Conservation (phyloP, 2,329 filamentous ascomycete species). For the Aspergillus sergii region DNA sequence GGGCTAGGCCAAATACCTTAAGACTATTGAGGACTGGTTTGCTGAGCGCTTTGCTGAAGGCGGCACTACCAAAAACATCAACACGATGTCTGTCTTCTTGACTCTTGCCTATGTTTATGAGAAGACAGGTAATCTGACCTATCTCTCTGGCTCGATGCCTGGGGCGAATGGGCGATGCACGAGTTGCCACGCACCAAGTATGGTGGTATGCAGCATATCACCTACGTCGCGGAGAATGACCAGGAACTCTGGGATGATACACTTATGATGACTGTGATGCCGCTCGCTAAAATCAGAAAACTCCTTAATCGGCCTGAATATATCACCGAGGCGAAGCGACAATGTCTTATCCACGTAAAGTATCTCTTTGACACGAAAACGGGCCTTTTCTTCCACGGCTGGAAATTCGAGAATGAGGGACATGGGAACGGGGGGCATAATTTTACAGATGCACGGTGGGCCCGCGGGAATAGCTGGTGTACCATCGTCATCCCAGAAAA, state of each 20-base stretch:
- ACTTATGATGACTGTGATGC: slow-evolving; percentile 84
- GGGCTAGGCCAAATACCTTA: slow-evolving; percentile 60
- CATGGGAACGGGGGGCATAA: slow-evolving; percentile 60
- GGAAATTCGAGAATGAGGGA: slow-evolving; percentile 71
- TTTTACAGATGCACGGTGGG: slow-evolving; percentile 59
- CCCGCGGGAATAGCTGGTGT: slow-evolving; percentile 65
- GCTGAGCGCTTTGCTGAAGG: slow-evolving; percentile 67
- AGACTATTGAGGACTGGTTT: slow-evolving; percentile 76
- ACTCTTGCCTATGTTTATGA: slow-evolving; percentile 79
- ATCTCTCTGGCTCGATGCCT: slow-evolving; percentile 77
- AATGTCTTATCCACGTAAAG: slow-evolving; percentile 76
- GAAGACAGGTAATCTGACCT: slow-evolving; percentile 67
- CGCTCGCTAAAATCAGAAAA: slow-evolving; percentile 76
- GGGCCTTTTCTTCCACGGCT: slow-evolving; percentile 79
- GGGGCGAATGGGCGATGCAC: slow-evolving; percentile 82
- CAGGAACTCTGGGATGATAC: slow-evolving; percentile 85
- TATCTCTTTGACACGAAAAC: slow-evolving; percentile 74
- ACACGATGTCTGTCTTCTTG: slow-evolving; percentile 80
- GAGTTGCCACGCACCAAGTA: slow-evolving; percentile 72
- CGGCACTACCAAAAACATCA: slow-evolving; percentile 81
- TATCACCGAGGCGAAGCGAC: slow-evolving; percentile 74
- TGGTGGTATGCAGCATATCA: slow-evolving; percentile 75
- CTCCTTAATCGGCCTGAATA: slow-evolving; percentile 71
- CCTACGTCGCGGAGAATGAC: slow-evolving; percentile 70
- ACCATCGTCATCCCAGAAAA: slow-evolving; percentile 82